Evolutionary conservation across 1,284 basidiomycete genomes (phyloP).

Genomic region (Gastroboletus turbinatus): DNA sequence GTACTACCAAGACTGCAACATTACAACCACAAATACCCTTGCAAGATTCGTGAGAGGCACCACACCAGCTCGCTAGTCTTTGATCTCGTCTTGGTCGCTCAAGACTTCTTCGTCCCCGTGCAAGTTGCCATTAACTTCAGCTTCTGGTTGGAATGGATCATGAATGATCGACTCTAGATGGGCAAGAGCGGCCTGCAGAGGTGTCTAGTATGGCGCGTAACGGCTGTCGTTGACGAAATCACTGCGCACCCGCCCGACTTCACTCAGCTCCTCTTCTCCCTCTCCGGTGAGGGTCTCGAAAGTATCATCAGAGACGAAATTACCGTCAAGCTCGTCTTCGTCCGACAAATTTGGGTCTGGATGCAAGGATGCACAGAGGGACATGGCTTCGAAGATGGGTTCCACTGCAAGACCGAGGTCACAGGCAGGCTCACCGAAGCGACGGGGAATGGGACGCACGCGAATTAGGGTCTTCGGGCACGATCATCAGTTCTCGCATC

Average conservation of each 20-base stretch:
- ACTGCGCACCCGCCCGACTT: constrained; percentile 92
- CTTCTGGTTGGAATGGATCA: constrained; percentile 38
- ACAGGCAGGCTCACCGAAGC: constrained; percentile 8
- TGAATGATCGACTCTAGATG: constrained; percentile 77
- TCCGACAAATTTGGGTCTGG: constrained; percentile 67
- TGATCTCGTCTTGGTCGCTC: constrained; percentile 18
- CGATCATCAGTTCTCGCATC: constrained; percentile 77
- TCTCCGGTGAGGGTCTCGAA: constrained; percentile 65
- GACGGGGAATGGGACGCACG: constrained; percentile 46
- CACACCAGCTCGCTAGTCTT: constrained; percentile 1
- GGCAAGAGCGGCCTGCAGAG: constrained; percentile 64
- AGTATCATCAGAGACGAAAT: constrained; percentile 53
- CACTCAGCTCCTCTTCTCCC: constrained; percentile 69
- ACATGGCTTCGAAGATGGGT: constrained; percentile 84
- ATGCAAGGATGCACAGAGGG: constrained; percentile 87
- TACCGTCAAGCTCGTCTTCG: constrained; percentile 59
- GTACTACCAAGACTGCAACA: background rate
- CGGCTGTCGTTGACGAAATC: constrained; percentile 81
- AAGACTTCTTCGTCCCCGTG: constrained; percentile 15
- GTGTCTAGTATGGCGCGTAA: constrained; percentile 82
- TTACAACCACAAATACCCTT: background rate
- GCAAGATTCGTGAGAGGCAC: background rate
- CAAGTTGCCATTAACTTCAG: constrained; percentile 18
- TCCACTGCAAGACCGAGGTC: constrained; percentile 58
- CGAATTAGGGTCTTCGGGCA: constrained; percentile 55